Evolutionary conservation across 2,329 filamentous ascomycete species (phyloP), one percentile per base, ranked within the genome.

Genomic region (Exserohilum turcica): DNA sequence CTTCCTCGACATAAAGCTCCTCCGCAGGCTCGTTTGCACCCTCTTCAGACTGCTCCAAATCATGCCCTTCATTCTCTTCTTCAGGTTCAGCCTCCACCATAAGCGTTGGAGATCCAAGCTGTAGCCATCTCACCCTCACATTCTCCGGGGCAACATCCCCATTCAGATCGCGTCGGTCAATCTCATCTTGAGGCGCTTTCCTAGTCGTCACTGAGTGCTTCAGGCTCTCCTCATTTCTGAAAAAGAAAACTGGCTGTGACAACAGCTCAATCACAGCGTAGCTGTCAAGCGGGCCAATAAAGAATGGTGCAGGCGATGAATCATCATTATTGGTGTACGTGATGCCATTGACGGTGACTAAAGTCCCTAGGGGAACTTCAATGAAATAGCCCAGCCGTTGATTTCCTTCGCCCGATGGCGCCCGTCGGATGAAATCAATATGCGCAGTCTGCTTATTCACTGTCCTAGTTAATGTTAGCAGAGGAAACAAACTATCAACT

Each of bases 231-330:
- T 5, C 5, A n/a, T 28, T 39, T 10, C 59, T 48, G 50, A 63
- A 67, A 27, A 68, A 64, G 24, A 70, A 65, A 0, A 64, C 32
- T 2, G 61, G 60, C 15, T 61, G 54, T 10, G 57, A 59, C 13
- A 61, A 43, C 10, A 65, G 32, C 40, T 68, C 64, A 16, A 70
- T 61, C 37, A 64, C 52, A 1, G 55, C 56, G 28, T 61, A 70
- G 5, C 32, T 21, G n/a, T 48, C 31, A 10, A 68, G 46, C 1
- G 66, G 63, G 12, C 65, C 61, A 36, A 65, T 61, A 10, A 53
- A 47, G 9, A 58, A 48, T 2, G 52, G 39, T n/a, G 37, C 9
- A 24, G 19, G 10, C 10, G 33, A 29, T 7, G 39, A 1, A 15
- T 21, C 37, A 15, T n/a, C n/a, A 10, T 50, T 36, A 35, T 64